Conservation (phyloP, 208 protist genomes). For the Trypanosoma congolense region DNA sequence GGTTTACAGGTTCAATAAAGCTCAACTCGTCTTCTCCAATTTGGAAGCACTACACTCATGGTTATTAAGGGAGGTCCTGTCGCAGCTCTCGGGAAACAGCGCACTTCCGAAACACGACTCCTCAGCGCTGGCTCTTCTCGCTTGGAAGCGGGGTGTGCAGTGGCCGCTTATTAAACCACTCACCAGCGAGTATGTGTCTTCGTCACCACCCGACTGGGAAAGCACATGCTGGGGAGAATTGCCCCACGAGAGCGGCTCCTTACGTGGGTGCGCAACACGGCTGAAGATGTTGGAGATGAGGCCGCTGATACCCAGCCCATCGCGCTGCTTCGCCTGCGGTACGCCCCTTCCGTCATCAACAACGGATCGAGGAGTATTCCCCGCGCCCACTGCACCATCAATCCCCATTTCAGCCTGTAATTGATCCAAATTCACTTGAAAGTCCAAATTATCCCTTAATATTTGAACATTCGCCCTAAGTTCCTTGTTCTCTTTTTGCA, state of each 20-base stretch:
- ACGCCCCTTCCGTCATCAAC: not conserved
- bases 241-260: not conserved
- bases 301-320: not conserved
- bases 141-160: no score
- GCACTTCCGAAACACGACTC: not conserved
- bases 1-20: no score
- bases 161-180: no score
- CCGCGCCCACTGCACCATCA: not conserved
- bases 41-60: not conserved
- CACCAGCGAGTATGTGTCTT: no score
- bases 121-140: not conserved
- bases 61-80: not conserved
- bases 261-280: not conserved
- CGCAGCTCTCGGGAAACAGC: not conserved
- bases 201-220: not conserved
- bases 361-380: no score
- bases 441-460: conserved; percentile 47
- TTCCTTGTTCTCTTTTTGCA: conserved; percentile 27
- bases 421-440: conserved; percentile 39
- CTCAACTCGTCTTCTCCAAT: no score
- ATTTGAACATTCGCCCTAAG: conserved; percentile 26
- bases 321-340: not conserved
- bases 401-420: conserved; percentile 23
- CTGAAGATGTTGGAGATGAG: not conserved
- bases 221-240: not conserved